Evolutionary conservation across 805 yeast genomes (phyloP), one percentile per base, ranked within the genome.

Genomic region (Saitoella complicata): DNA sequence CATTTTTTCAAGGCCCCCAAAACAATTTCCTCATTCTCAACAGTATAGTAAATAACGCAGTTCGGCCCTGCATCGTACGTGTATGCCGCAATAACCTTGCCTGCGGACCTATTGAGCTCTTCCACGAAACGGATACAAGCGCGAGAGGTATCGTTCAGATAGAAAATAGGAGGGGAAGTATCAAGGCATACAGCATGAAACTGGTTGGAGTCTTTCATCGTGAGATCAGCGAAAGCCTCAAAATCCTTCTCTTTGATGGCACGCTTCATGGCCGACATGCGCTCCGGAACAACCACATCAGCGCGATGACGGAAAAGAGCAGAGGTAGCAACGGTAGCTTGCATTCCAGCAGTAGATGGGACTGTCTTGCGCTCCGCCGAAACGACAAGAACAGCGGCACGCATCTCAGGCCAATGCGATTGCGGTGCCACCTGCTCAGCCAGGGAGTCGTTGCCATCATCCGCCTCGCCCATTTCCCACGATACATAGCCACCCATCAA

Each of bases 21-120:
- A 5, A 91, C 77, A 49, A 67, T 69, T n/a, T 64, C 54, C 63
- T 86, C 95, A 63, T 88, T 74, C 56, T 76, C 69, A 52, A 72
- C 72, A 58, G 79, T 76, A 60, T 91, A 91, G 66, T 91, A 91
- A 49, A 91, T 73, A 39, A 91, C 99, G 13, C 96, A 95, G 64
- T 91, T 91, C 63, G 99, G 98, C 59, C 99, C 99, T 32, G 99
- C 99, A 63, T 91, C 99, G 58, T 81, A 91, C 1, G 99, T 91
- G 64, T 91, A 91, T 36, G 97, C 97, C 8, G 95, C 98, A 45
- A 88, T 71, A 8, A 72, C 71, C 30, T 53, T 49, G 43, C 81
- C 83, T 34, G 73, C 77, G 4, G 60, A 52, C 51, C 71, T 78
- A 58, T 91, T 91, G 59, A 91, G 74, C 45, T 70, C 66, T 62